Percentiles rank a stretch among this genome's conserved stretches.
phyloP scores from a whole-genome alignment of 768 basidiomycete genomes.

The Mycena belliarum region DNA sequence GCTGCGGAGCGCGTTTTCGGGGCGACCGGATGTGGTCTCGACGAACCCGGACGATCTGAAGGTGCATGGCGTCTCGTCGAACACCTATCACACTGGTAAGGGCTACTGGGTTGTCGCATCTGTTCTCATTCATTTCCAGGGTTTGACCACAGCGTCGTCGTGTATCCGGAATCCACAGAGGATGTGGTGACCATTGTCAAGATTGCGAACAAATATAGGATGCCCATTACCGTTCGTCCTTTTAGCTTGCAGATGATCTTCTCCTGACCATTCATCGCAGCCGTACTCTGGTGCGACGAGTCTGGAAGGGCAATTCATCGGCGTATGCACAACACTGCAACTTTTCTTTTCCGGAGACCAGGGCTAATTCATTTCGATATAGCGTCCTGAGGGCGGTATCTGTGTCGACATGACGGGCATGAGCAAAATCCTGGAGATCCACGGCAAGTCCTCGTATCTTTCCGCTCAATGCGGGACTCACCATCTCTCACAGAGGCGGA shows the following conservation, averaged over 20 bases:
- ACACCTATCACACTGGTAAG: slow-evolving; percentile 13
- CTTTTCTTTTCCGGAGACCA: not conserved
- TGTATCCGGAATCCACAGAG: slow-evolving; percentile 70
- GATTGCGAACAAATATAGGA: slow-evolving; percentile 68
- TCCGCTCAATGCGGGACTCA: not conserved
- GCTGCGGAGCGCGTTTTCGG: not conserved
- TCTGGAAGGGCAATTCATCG: slow-evolving; percentile 76
- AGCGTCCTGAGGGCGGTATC: slow-evolving; percentile 62
- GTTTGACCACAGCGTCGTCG: slow-evolving; percentile 56
- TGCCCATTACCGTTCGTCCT: slow-evolving; percentile 59
- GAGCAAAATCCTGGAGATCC: slow-evolving; percentile 75
- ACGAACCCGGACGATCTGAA: slow-evolving; percentile 7
- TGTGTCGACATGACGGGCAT: slow-evolving; percentile 80
- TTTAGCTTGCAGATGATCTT: not conserved
- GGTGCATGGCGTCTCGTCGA: slow-evolving; percentile 8
- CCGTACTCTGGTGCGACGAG: slow-evolving; percentile 83
- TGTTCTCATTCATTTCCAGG: slow-evolving; percentile 28
- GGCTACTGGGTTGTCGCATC: not conserved
- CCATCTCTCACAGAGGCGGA: slow-evolving; percentile 52
- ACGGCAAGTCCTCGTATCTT: slow-evolving; percentile 43
- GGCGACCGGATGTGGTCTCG: slow-evolving; percentile 1
- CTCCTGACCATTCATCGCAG: not conserved
- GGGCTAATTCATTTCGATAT: not conserved
- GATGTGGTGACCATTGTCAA: slow-evolving; percentile 82
- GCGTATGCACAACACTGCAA: slow-evolving; percentile 41